Base-by-base conservation (phyloP, 2,329 filamentous ascomycete genomes). In the Fusarium setosum region DNA sequence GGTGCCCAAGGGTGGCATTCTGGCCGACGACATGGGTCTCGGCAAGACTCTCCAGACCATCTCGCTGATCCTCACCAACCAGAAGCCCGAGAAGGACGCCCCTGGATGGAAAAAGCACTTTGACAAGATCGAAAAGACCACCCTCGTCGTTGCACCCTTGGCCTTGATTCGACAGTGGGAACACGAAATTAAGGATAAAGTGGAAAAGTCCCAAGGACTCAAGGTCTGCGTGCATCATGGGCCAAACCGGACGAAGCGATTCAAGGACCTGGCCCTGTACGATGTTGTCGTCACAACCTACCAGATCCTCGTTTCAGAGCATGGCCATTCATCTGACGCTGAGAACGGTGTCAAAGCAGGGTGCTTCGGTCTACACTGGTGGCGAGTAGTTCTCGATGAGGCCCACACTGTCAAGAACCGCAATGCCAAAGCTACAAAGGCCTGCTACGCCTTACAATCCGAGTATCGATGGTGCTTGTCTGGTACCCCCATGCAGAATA, bases 331-430 rank as follows among this genome's bases (percentile, higher is more conserved):
- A 11, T 89, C 87, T 37, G 87, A 87, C 44, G 83, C 81, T 4
- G 83, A 84, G 8, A 83, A 88, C 51, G 86, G 86, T 10, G 77
- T 89, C 35, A 91, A 94, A 73, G 87, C 90, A 50, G 95, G 94
- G 11, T 95, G 94, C 72, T 97, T 97, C 74, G 94, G 93, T 11
- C 83, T 97, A 6, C 89, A 95, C 72, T 99, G 96, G 96, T 98
- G 96, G 81, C 91, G 96, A 50, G 88, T 97, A 62, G 95, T 99
- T 66, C 85, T 99, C 3, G 96, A 99, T 66, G 96, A 99, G 81
- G 96, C 96, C 1, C 96, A 99, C 77, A 97, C 92, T 2, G 97
- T 99, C 85, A 99, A 99, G 81, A 99, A 99, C 75, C 90, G 95
- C 65, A 97, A 96, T 69, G 94, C 96, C 20, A 99, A 99, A 79